Conservation (phyloP, 1,284 basidiomycete species). For the Apiotrichum gamsii region DNA sequence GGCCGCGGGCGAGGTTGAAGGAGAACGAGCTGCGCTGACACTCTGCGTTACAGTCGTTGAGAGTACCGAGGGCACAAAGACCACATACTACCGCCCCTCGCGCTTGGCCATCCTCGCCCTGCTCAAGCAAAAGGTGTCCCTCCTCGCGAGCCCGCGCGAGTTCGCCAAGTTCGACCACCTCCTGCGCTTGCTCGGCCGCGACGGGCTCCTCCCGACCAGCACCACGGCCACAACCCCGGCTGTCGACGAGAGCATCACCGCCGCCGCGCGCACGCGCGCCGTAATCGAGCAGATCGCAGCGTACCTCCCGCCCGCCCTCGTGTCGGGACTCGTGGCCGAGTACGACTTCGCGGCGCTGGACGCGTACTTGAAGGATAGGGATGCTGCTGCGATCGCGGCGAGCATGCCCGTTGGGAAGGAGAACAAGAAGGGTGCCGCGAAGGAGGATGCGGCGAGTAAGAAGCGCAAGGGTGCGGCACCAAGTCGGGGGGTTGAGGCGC, state of each 20-base stretch:
- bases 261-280: conserved; percentile 28
- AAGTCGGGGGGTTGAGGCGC: conserved; percentile 35
- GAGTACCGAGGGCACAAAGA: neutral
- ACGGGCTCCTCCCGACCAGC: conserved; percentile 27
- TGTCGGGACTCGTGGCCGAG: conserved; percentile 2
- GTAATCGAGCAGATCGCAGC: conserved; percentile 32
- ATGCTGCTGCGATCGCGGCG: conserved; percentile 30
- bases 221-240: too few species aligned
- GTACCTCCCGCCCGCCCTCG: conserved; percentile 24
- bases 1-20: neutral
- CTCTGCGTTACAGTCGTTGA: conserved; percentile 14
- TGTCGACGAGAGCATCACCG: too few species aligned
- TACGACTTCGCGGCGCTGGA: conserved; percentile 23
- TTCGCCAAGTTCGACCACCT: conserved; percentile 41
- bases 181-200: conserved; percentile 28
- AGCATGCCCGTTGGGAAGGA: conserved; percentile 19
- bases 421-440: conserved; percentile 12
- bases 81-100: conserved; percentile 35
- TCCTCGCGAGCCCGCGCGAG: conserved; percentile 22
- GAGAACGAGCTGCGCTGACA: too few species aligned
- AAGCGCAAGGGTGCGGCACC: conserved; percentile 26
- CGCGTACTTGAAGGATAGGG: conserved; percentile 27
- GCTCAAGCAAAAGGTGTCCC: conserved; percentile 30
- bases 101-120: conserved; percentile 17
- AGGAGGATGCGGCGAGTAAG: conserved; percentile 18